Conservation (phyloP, 768 basidiomycete species). For the Tricholomella constricta region DNA sequence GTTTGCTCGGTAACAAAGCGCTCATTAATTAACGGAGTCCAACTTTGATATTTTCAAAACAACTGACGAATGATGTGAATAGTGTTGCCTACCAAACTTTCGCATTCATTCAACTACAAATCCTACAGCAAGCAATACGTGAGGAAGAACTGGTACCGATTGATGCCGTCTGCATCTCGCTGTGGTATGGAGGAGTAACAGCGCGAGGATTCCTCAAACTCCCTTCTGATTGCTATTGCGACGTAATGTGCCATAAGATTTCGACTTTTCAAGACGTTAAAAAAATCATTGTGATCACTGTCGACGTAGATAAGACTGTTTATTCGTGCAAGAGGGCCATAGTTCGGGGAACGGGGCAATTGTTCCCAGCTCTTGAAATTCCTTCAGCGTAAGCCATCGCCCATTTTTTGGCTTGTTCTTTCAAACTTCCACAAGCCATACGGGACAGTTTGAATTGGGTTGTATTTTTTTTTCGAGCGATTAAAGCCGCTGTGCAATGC, state of each 20-base stretch:
- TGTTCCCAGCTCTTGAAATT: neutral
- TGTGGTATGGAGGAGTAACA: neutral
- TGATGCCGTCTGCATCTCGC: neutral
- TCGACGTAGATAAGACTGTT: neutral
- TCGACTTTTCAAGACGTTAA: neutral
- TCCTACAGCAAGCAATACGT: too few species aligned
- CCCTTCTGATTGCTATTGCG: neutral
- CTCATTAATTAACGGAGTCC: too few species aligned
- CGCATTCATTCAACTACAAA: too few species aligned
- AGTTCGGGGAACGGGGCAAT: neutral
- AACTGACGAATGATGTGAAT: too few species aligned
- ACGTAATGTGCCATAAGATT: neutral
- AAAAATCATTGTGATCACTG: neutral
- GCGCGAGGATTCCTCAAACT: neutral
- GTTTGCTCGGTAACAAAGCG: too few species aligned
- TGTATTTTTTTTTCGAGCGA: too few species aligned
- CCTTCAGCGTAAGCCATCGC: neutral
- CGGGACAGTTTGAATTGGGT: too few species aligned
- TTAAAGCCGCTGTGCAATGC: neutral
- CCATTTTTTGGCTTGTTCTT: neutral
- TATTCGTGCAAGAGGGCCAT: neutral
- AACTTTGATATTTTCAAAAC: neutral
- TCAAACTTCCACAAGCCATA: neutral
- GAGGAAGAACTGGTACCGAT: neutral
- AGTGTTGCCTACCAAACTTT: neutral